Evolutionary conservation across 805 yeast genomes (phyloP).

Genomic region (Metschnikowia kunwiensis): DNA sequence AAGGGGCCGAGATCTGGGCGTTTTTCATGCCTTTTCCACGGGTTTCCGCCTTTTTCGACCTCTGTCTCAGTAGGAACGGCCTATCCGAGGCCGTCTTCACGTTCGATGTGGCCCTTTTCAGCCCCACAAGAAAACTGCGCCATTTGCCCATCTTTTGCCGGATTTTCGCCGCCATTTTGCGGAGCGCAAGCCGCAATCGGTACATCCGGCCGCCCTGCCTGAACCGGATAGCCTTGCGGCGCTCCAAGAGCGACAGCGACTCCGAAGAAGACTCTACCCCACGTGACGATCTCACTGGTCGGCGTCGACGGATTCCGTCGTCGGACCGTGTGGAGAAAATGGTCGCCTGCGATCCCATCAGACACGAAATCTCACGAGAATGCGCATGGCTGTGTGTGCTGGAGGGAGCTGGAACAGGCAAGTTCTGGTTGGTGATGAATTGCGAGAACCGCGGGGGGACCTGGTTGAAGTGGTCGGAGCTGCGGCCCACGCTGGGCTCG

Average conservation of each 20-base stretch:
- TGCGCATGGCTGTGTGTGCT: slow-evolving; percentile 1
- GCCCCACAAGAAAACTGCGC: slow-evolving; percentile 12
- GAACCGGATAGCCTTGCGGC: slow-evolving; percentile 34
- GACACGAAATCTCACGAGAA: slow-evolving; percentile 31
- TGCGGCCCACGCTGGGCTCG: not conserved
- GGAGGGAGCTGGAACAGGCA: slow-evolving; percentile 1
- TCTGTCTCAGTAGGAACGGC: slow-evolving; percentile 4
- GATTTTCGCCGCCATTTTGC: slow-evolving; percentile 19
- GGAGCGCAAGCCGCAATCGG: slow-evolving; percentile 22
- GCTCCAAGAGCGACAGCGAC: slow-evolving; percentile 12
- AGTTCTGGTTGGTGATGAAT: slow-evolving; percentile 36
- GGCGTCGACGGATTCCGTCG: too few species aligned
- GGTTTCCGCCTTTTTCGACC: not conserved
- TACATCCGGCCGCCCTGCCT: slow-evolving; percentile 34
- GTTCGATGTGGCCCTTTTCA: slow-evolving; percentile 13
- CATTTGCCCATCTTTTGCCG: slow-evolving; percentile 19
- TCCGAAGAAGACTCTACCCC: too few species aligned
- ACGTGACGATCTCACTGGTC: too few species aligned
- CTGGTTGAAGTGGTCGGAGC: slow-evolving; percentile 23
- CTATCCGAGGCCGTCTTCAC: slow-evolving; percentile 4
- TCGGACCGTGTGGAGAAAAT: slow-evolving; percentile 40
- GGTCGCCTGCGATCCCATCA: slow-evolving; percentile 44
- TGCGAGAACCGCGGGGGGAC: slow-evolving; percentile 42
- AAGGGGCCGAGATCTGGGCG: slow-evolving; percentile 28
- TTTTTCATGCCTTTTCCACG: not conserved